These are phyloP conservation scores for Babesia bigemina DNA, from an alignment of 169 alveolate species.

Conservation along the genomic window DNA sequence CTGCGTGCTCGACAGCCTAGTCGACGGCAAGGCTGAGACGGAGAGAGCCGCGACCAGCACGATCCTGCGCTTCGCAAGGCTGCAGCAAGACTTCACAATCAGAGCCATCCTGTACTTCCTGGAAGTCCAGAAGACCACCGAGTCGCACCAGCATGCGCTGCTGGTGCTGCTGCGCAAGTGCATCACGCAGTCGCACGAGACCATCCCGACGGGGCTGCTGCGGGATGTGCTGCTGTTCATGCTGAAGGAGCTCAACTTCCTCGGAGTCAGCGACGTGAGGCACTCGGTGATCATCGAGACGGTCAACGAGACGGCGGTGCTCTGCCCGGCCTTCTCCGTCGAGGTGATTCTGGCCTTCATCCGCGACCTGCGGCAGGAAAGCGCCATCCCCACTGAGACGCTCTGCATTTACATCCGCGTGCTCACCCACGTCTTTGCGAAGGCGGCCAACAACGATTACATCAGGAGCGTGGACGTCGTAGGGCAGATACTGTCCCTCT, in stretches of 20 bases:
- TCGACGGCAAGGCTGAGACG: constrained; percentile 43
- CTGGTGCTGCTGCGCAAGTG: constrained; percentile 48
- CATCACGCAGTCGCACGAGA: constrained; percentile 34
- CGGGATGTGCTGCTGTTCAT: constrained; percentile 60
- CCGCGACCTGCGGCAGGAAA: constrained; percentile 46
- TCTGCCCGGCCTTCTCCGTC: constrained; percentile 63
- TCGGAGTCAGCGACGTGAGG: constrained; percentile 36
- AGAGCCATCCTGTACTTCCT: constrained; percentile 57
- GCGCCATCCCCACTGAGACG: constrained; percentile 23
- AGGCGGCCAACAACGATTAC: constrained; percentile 51
- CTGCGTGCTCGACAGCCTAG: constrained; percentile 65
- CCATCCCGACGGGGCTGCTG: constrained; percentile 39
- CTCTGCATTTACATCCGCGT: constrained; percentile 51
- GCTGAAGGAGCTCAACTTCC: constrained; percentile 63
- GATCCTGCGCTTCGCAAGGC: constrained; percentile 44
- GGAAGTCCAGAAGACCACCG: constrained; percentile 64
- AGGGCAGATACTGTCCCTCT: constrained; percentile 53
- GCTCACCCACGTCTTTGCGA: constrained; percentile 38
- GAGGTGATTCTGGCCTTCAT: constrained; percentile 64
- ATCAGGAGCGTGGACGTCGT: constrained; percentile 31
- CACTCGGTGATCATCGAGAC: constrained; percentile 57
- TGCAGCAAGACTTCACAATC: constrained; percentile 57
- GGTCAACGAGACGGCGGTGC: constrained; percentile 58
- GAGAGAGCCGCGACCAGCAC: constrained; percentile 38
- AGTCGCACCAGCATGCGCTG: constrained; percentile 57